Evolutionary conservation across 106 monocot genomes (phyloP).

Genomic region (Hemerocallis citrina): DNA sequence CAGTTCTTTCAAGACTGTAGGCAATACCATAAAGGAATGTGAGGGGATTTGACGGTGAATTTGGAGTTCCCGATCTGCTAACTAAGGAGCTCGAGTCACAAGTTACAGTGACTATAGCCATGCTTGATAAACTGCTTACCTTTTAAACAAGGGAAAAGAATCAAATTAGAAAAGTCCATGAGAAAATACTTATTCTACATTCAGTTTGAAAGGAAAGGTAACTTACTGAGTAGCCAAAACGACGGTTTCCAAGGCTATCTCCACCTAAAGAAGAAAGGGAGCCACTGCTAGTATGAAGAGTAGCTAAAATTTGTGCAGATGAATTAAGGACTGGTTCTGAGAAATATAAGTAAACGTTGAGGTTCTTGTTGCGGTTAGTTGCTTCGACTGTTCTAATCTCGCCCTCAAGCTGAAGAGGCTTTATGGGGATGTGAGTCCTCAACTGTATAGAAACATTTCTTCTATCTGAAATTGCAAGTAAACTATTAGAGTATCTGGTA

Average conservation of each 20-base stretch:
- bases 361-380: constrained; percentile 51
- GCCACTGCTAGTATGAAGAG: constrained; percentile 51
- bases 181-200: not conserved
- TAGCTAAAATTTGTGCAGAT: constrained; percentile 53
- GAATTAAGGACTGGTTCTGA: constrained; percentile 83
- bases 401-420: constrained; percentile 50
- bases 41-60: constrained; percentile 33
- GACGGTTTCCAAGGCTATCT: constrained; percentile 51
- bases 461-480: constrained; percentile 52
- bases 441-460: constrained; percentile 52
- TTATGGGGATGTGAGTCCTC: constrained; percentile 51
- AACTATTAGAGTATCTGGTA: not conserved
- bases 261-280: constrained; percentile 41
- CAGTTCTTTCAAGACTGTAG: not conserved
- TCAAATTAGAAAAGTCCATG: not conserved
- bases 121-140: constrained; percentile 39
- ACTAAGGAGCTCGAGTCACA: constrained; percentile 41
- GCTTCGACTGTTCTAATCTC: constrained; percentile 59
- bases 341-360: constrained; percentile 71
- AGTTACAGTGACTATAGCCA: constrained; percentile 40
- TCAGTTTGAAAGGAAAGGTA: not conserved
- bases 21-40: constrained; percentile 65
- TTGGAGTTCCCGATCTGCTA: constrained; percentile 59
- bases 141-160: constrained; percentile 9
- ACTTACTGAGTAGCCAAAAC: constrained; percentile 71